phyloP scores from a whole-genome alignment of 768 basidiomycete species.

The Chalciporus pseudorubinellus region DNA sequence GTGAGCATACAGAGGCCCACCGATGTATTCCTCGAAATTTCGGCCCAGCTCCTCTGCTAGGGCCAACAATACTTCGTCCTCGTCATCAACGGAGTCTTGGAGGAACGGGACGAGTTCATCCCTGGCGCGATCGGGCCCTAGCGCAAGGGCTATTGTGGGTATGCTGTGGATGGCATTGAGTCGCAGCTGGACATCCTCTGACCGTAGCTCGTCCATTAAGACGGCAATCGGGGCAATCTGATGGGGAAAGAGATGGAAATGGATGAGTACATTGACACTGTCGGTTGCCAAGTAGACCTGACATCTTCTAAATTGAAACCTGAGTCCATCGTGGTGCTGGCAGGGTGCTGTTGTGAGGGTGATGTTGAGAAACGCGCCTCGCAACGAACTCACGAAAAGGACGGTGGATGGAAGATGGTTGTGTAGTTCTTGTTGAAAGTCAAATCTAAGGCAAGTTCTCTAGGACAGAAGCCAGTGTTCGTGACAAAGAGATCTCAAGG shows the following conservation, averaged over 20 bases:
- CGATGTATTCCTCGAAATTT: slow-evolving; percentile 92
- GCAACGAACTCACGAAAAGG: not conserved
- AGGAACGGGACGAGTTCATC: slow-evolving; percentile 96
- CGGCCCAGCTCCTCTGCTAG: slow-evolving; percentile 93
- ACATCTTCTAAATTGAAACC: slow-evolving; percentile 71
- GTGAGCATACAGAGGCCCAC: slow-evolving; percentile 85
- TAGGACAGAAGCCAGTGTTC: not conserved
- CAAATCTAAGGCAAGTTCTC: slow-evolving; percentile 1
- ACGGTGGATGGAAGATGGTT: slow-evolving; percentile 1
- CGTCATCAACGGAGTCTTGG: slow-evolving; percentile 98
- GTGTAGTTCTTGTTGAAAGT: slow-evolving; percentile 2
- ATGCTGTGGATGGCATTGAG: slow-evolving; percentile 96
- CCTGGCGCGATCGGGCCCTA: slow-evolving; percentile 92
- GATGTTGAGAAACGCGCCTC: not conserved
- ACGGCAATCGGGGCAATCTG: slow-evolving; percentile 94
- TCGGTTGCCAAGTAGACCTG: slow-evolving; percentile 24
- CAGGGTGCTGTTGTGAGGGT: not conserved
- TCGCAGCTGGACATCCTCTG: slow-evolving; percentile 95
- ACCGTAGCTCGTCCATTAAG: slow-evolving; percentile 96
- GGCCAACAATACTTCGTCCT: slow-evolving; percentile 96
- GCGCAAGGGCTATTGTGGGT: slow-evolving; percentile 95
- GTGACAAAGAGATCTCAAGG: slow-evolving; percentile 1
- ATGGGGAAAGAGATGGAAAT: slow-evolving; percentile 5
- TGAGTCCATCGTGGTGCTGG: slow-evolving; percentile 55
- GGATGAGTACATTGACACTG: slow-evolving; percentile 16